These are phyloP conservation scores for Boletus vermiculosoides DNA, from an alignment of 768 basidiomycete genomes.

Conservation along the genomic window DNA sequence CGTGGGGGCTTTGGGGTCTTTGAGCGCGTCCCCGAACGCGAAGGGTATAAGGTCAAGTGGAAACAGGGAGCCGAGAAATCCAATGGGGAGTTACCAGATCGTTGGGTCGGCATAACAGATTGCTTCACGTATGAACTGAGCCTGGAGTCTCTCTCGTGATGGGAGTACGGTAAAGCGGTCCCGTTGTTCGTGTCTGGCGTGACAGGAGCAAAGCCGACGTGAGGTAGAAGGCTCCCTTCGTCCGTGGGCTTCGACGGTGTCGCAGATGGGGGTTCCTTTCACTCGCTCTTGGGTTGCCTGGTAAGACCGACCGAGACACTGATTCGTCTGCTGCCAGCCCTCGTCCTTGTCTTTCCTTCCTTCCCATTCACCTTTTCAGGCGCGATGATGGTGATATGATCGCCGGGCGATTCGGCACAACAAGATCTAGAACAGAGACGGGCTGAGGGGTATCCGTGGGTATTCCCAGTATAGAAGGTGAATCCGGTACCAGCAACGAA, in stretches of 20 bases:
- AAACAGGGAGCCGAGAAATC: constrained; percentile 18
- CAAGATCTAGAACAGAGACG: too few relatives aligned
- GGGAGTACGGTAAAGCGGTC: not conserved
- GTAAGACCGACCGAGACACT: too few relatives aligned
- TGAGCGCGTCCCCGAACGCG: constrained; percentile 32
- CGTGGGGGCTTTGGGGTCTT: constrained; percentile 38
- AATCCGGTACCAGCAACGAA: too few relatives aligned
- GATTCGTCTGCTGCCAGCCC: too few relatives aligned
- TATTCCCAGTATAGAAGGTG: too few relatives aligned
- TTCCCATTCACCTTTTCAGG: too few relatives aligned
- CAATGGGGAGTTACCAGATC: constrained; percentile 19
- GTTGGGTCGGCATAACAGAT: constrained; percentile 21
- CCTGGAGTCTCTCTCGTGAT: constrained; percentile 22
- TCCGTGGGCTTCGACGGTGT: constrained; percentile 23
- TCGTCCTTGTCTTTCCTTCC: too few relatives aligned
- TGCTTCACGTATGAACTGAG: constrained; percentile 27
- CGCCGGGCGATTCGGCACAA: too few relatives aligned
- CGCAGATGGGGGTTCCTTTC: constrained; percentile 15
- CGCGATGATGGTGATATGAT: too few relatives aligned
- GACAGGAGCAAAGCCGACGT: constrained; percentile 7
- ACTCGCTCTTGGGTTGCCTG: constrained; percentile 35
- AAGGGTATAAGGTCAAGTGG: constrained; percentile 28
- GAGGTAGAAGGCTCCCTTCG: too few relatives aligned
- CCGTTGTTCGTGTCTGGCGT: constrained; percentile 8
- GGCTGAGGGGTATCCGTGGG: too few relatives aligned